These are phyloP conservation scores for Dendrocalamus sinicus DNA, from an alignment of 176 grass and related monocot genomes.

Conservation along the genomic window DNA sequence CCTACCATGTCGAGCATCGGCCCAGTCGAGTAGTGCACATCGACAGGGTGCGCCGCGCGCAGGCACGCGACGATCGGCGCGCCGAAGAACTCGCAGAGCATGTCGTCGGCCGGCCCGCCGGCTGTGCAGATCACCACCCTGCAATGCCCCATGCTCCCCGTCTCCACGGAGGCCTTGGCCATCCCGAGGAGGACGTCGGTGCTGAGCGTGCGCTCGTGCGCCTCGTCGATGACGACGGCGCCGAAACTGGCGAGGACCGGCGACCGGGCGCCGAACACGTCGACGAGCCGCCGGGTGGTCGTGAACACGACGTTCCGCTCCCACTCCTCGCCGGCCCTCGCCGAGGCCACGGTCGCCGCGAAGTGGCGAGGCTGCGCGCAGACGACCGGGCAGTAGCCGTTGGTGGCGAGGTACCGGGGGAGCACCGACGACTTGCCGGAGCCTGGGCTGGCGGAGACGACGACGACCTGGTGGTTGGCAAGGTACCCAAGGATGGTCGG, in stretches of 20 bases:
- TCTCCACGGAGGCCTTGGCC: not conserved
- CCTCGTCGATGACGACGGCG: constrained; percentile 40
- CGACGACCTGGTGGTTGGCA: not conserved
- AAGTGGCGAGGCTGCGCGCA: constrained; percentile 43
- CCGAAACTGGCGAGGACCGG: not conserved
- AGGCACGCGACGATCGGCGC: constrained; percentile 17
- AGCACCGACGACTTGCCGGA: constrained; percentile 40
- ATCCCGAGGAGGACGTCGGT: constrained; percentile 26
- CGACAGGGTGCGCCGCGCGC: constrained; percentile 8
- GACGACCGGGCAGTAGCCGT: constrained; percentile 32
- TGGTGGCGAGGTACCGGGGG: not conserved
- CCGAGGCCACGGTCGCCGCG: constrained; percentile 10
- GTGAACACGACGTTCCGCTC: not conserved
- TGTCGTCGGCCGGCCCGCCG: constrained; percentile 12
- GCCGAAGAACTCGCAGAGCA: constrained; percentile 31
- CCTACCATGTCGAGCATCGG: constrained; percentile 21
- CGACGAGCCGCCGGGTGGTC: constrained; percentile 33
- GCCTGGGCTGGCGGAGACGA: constrained; percentile 34
- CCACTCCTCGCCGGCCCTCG: not conserved
- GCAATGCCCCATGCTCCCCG: not conserved
- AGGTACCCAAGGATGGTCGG: not conserved
- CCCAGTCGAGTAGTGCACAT: constrained; percentile 16
- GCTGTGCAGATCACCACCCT: constrained; percentile 34
- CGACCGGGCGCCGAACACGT: not conserved
- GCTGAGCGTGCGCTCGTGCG: constrained; percentile 38